Evolutionary conservation across 768 basidiomycete species (phyloP).

Genomic region (Candolleomyces efflorescens): DNA sequence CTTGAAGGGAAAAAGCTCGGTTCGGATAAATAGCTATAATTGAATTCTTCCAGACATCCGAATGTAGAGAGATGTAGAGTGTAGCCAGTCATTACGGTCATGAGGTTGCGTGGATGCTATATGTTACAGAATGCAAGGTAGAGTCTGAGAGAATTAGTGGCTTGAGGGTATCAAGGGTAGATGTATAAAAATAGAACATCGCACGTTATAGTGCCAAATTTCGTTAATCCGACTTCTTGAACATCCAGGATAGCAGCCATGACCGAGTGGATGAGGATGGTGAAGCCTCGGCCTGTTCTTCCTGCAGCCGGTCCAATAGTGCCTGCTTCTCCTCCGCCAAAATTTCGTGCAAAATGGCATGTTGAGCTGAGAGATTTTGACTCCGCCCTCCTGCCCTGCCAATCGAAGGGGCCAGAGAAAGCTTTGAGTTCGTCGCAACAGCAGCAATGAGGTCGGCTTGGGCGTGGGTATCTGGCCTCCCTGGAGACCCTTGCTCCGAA

Average conservation of each 20-base stretch:
- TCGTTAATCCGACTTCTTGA: constrained; percentile 33
- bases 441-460: constrained; percentile 38
- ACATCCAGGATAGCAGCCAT: constrained; percentile 69
- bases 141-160: not conserved
- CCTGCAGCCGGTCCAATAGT: constrained; percentile 45
- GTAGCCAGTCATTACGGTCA: constrained; percentile 1
- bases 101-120: constrained; percentile 4
- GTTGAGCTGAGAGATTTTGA: constrained; percentile 49
- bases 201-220: not conserved
- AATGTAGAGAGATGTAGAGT: not conserved
- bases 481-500: constrained; percentile 31
- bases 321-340: constrained; percentile 66
- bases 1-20: constrained; percentile 31
- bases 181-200: not conserved
- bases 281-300: constrained; percentile 50
- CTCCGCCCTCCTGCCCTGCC: constrained; percentile 15
- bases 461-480: constrained; percentile 41
- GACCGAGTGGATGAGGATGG: constrained; percentile 44
- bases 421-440: constrained; percentile 30
- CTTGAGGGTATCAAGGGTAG: constrained; percentile 1
- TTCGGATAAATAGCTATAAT: constrained; percentile 21
- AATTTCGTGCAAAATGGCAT: constrained; percentile 65
- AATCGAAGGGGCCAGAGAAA: constrained; percentile 27
- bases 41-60: constrained; percentile 2
- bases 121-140: constrained; percentile 4